Percentiles rank a stretch among this genome's conserved stretches.
phyloP scores from a whole-genome alignment of 176 grass and related monocot species.

The Hordeum vulgare region MorexV3_pseudomolecules_assembly NC_058518.1:13867461-13867960 shows the following conservation, averaged over 20 bases:
- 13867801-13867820: background rate
- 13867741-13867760: constrained; percentile 37
- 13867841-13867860: background rate
- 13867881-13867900: fast-evolving
- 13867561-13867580: background rate
- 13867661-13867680: background rate
- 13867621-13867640: constrained; percentile 46
- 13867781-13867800: background rate
- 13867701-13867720: background rate
- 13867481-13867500: background rate
- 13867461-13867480: background rate
- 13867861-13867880: background rate
- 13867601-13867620: background rate
- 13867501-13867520: background rate
- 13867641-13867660: constrained; percentile 32
- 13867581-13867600: background rate
- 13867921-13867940: background rate
- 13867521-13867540: background rate
- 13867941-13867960: constrained; percentile 21
- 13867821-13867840: background rate
- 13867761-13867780: background rate
- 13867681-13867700: background rate
- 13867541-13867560: background rate
- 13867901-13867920: background rate
- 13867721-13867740: constrained; percentile 27